These are phyloP conservation scores for Hyphopichia khmerensis DNA, from an alignment of 1,139 yeast species.

Conservation along the genomic window DNA sequence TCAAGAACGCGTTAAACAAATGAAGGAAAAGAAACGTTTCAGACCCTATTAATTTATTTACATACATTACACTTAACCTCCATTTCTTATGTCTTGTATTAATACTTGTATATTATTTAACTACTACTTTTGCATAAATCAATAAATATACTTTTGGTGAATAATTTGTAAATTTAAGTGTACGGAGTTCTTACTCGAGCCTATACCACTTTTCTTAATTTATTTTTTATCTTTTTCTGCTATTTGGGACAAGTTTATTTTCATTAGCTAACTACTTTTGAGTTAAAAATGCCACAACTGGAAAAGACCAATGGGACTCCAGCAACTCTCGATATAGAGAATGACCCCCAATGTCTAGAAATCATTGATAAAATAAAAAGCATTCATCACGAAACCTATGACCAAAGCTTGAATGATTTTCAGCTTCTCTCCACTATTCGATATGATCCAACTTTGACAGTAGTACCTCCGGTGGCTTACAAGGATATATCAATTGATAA, in stretches of 20 bases:
- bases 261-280: no score
- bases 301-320: no score
- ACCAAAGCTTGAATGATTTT: slow-evolving; percentile 28
- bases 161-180: not conserved
- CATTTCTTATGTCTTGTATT: not conserved
- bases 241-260: no score
- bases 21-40: slow-evolving; percentile 81
- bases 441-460: slow-evolving; percentile 60
- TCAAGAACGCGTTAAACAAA: slow-evolving; percentile 75
- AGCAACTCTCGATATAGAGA: not conserved
- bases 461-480: slow-evolving; percentile 21
- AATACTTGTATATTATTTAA: not conserved
- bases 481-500: slow-evolving; percentile 29
- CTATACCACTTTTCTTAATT: no score
- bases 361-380: not conserved
- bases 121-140: not conserved
- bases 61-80: not conserved
- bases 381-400: slow-evolving; percentile 1
- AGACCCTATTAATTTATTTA: slow-evolving; percentile 62
- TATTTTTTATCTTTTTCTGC: no score
- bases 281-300: no score
- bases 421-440: slow-evolving; percentile 67
- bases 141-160: not conserved
- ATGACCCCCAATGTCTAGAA: not conserved
- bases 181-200: not conserved